A percentile compares a stretch with the other conserved stretches of the same genome.
Conservation (phyloP, 148 eudicot species). For the Dianthus caryophyllus region DNA sequence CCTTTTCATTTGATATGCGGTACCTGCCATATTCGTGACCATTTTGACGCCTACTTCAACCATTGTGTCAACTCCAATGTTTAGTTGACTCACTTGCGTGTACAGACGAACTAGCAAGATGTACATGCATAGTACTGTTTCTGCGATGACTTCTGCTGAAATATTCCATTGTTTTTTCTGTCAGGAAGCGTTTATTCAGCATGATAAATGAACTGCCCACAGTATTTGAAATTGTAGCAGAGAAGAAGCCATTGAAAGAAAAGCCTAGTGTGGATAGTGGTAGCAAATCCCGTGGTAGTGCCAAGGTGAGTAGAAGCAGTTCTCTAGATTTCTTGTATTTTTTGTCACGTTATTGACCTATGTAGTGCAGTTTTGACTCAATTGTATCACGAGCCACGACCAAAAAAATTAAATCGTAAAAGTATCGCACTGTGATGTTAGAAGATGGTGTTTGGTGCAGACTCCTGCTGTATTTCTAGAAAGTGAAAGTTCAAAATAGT, state of each 20-base stretch:
- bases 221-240: conserved; percentile 66
- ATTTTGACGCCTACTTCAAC: too few species aligned
- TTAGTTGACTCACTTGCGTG: background rate
- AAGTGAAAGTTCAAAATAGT: background rate
- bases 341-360: background rate
- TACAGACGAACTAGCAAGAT: background rate
- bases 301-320: conserved; percentile 46
- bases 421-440: too few species aligned
- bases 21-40: too few species aligned
- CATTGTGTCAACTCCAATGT: background rate
- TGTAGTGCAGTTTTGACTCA: background rate
- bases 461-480: too few species aligned
- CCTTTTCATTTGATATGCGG: background rate
- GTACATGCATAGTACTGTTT: background rate
- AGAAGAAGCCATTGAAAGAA: conserved; percentile 60
- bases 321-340: background rate
- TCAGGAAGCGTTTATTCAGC: conserved; percentile 80
- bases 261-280: conserved; percentile 75
- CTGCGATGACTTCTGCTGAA: conserved; percentile 8
- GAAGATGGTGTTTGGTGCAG: background rate
- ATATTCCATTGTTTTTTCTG: conserved; percentile 17
- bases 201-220: conserved; percentile 78
- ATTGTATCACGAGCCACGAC: background rate
- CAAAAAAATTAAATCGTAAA: background rate
- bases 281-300: conserved; percentile 70